A percentile compares a stretch with the other conserved stretches of the same genome.
Conservation (phyloP, 2,329 filamentous ascomycete species). For the Aspergillus hortae region DNA sequence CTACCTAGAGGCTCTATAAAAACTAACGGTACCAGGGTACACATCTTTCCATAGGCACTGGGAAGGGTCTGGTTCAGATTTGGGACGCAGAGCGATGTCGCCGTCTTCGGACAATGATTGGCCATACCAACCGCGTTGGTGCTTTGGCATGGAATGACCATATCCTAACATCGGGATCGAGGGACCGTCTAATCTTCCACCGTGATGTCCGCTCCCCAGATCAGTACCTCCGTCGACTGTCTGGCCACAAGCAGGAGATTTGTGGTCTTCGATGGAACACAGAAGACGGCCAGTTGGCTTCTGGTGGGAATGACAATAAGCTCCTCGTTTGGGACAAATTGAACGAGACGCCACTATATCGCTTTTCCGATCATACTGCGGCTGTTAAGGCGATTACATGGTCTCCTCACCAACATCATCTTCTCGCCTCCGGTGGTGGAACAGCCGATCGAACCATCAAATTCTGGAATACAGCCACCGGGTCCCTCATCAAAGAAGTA, state of each 20-base stretch:
- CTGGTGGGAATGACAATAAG: conserved; percentile 97
- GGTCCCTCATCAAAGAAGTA: conserved; percentile 75
- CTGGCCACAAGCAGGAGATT: conserved; percentile 96
- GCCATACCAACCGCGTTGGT: conserved; percentile 88
- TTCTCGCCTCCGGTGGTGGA: conserved; percentile 92
- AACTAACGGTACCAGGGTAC: conserved; percentile 58
- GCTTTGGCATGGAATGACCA: conserved; percentile 97
- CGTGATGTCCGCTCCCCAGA: conserved; percentile 90
- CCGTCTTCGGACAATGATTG: conserved; percentile 90
- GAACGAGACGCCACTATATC: conserved; percentile 85
- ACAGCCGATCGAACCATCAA: conserved; percentile 95
- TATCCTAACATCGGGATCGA: conserved; percentile 90
- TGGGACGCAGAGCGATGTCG: conserved; percentile 91
- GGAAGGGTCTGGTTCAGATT: conserved; percentile 91
- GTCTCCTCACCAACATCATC: conserved; percentile 91
- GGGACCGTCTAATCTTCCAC: conserved; percentile 91
- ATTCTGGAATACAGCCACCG: conserved; percentile 94
- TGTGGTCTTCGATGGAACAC: conserved; percentile 97
- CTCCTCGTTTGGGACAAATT: conserved; percentile 98
- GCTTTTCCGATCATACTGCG: conserved; percentile 90
- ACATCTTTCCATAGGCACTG: conserved; percentile 91
- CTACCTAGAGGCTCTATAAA: conserved; percentile 7
- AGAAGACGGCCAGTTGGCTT: conserved; percentile 90
- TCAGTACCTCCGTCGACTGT: conserved; percentile 80
- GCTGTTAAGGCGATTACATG: conserved; percentile 97